Percentiles rank a stretch among this genome's conserved stretches.
These are phyloP conservation scores for Magnusiomyces fungicola DNA, from an alignment of 1,139 yeast genomes.

Conservation along the genomic window DNA sequence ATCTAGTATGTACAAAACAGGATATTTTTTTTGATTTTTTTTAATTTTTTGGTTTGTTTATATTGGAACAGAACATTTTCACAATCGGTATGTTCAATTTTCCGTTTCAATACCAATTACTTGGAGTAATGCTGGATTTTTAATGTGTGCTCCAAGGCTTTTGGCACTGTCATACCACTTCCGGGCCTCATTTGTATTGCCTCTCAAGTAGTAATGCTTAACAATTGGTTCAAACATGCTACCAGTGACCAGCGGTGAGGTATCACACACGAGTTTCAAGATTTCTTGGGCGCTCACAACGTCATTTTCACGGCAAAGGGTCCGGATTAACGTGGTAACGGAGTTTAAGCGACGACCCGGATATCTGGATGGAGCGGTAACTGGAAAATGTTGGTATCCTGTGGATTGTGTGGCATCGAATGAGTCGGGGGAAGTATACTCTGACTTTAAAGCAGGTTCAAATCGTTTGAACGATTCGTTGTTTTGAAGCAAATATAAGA, in stretches of 20 bases:
- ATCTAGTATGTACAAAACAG: too few species aligned
- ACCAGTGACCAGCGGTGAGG: constrained; percentile 15
- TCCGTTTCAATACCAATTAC: not conserved
- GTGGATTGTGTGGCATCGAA: not conserved
- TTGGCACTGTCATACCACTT: constrained; percentile 18
- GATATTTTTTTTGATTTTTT: not conserved
- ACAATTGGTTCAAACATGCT: constrained; percentile 19
- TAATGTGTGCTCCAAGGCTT: constrained; percentile 16
- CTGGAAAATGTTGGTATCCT: not conserved
- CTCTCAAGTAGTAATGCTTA: constrained; percentile 13
- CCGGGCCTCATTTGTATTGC: constrained; percentile 16
- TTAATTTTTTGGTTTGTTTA: too few species aligned
- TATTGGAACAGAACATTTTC: not conserved
- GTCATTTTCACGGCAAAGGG: constrained; percentile 3
- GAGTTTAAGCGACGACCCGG: constrained; percentile 1
- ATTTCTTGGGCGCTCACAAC: constrained; percentile 17
- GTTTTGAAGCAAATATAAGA: constrained; percentile 2
- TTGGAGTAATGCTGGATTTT: not conserved
- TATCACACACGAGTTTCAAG: constrained; percentile 13
- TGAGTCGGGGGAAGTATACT: not conserved
- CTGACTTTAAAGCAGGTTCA: not conserved
- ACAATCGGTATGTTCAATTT: not conserved
- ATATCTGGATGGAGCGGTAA: not conserved
- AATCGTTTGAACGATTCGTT: constrained; percentile 1
- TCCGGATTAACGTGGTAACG: not conserved